Base-by-base conservation (phyloP, 306 rosid genomes). In the Fragaria ananassa region DNA sequence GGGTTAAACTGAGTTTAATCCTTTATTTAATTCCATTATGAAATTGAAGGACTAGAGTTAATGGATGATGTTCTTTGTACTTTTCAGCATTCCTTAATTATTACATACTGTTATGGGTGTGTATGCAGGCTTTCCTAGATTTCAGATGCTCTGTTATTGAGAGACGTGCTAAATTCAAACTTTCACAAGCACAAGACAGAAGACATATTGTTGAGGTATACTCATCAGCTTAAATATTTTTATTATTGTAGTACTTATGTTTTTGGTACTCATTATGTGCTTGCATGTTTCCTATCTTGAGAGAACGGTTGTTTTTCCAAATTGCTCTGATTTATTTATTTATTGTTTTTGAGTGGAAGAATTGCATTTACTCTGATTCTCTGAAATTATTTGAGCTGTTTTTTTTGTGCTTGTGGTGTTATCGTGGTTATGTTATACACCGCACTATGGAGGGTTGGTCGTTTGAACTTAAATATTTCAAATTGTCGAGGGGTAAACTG, bases 81-180 rank as follows among this genome's bases (percentile, higher is more conserved):
- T 57, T 58, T 23, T 37, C 13, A 46, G 23, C 51, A 39, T 13
- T 23, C 17, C 34, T 15, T 42, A 0, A 44, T 27, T 51, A 50
- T 21, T 42, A 0, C 39, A 8, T 70, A 10, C 56, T 57, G 45
- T 53, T 8, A 61, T 58, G 47, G 66, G 69, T 35, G 29, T 68
- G 19, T 72, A 47, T 61, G 54, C 91, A 95, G 97, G 97, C 92
- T 29, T 95, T 95, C 82, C 78, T 95, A 79, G 93, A 90, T 78
- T 95, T 95, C 77, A 91, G 99, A 81, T 95, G 97, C 83, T 89
- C 90, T 67, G 93, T 95, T 76, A 81, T 95, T 44, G 97, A 89
- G 87, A 90, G 97, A 75, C 97, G 97, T 69, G 97, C 97, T 80
- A 87, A 85, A 84, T 95, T 82, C 83, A 89, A 95, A 84, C 93